phyloP scores from a whole-genome alignment of 768 basidiomycete species.

The Tremella mesenterica region DNA sequence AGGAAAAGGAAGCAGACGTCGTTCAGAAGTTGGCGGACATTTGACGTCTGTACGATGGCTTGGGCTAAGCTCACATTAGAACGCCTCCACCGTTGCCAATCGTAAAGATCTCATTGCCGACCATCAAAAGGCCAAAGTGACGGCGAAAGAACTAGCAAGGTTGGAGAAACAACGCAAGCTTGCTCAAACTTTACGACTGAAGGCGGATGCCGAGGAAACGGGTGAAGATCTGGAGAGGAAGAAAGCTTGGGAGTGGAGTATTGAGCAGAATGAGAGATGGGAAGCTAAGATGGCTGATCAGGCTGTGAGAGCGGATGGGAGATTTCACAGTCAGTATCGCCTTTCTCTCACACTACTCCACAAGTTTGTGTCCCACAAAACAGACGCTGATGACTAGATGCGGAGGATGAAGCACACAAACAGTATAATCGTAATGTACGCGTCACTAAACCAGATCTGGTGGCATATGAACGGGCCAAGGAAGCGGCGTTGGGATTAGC shows the following conservation, averaged over 20 bases:
- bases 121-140: slow-evolving; percentile 64
- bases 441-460: slow-evolving; percentile 75
- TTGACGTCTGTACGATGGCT: background rate
- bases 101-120: slow-evolving; percentile 78
- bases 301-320: slow-evolving; percentile 60
- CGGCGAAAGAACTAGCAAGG: slow-evolving; percentile 68
- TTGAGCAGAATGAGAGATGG: slow-evolving; percentile 95
- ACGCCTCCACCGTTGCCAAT: slow-evolving; percentile 69
- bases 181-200: slow-evolving; percentile 72
- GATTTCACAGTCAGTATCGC: slow-evolving; percentile 66
- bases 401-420: slow-evolving; percentile 75
- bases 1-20: too few relatives aligned
- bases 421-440: slow-evolving; percentile 89
- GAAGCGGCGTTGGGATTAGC: slow-evolving; percentile 68
- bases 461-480: slow-evolving; percentile 79
- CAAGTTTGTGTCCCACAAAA: background rate
- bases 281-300: slow-evolving; percentile 63
- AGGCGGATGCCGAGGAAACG: slow-evolving; percentile 77
- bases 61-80: slow-evolving; percentile 50
- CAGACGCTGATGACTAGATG: slow-evolving; percentile 53
- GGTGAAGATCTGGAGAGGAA: slow-evolving; percentile 86
- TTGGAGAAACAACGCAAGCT: slow-evolving; percentile 83
- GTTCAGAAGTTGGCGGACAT: too few relatives aligned
- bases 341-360: background rate
- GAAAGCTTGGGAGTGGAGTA: slow-evolving; percentile 91